Conservation (phyloP, 2,329 filamentous ascomycete species). For the Zasmidium citrigriseum region DNA sequence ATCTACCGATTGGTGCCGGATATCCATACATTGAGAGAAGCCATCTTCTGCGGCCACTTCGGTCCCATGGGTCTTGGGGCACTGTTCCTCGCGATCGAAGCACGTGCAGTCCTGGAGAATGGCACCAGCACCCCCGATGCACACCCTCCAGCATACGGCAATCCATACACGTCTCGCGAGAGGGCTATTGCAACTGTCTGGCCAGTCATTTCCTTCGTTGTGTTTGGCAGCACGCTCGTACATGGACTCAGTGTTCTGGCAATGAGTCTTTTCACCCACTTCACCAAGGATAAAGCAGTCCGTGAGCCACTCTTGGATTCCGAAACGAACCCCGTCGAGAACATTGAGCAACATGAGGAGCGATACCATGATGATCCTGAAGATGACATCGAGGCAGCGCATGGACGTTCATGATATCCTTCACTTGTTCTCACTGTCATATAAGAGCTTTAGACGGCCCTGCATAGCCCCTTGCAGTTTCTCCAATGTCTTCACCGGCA, state of each 20-base stretch:
- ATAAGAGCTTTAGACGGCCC: conserved; percentile 15
- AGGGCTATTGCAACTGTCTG: conserved; percentile 51
- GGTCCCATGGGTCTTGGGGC: conserved; percentile 59
- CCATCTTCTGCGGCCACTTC: conserved; percentile 58
- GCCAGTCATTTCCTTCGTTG: conserved; percentile 58
- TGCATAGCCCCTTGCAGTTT: conserved; percentile 22
- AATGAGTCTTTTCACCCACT: conserved; percentile 53
- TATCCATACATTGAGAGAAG: conserved; percentile 53
- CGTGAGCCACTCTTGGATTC: conserved; percentile 51
- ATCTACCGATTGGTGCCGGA: conserved; percentile 52
- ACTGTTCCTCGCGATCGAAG: conserved; percentile 59
- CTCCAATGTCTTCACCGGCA: conserved; percentile 34
- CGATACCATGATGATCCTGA: conserved; percentile 33
- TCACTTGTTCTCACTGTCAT: conserved; percentile 10
- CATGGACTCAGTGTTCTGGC: conserved; percentile 56
- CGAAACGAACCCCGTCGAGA: conserved; percentile 52
- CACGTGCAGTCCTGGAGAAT: conserved; percentile 54
- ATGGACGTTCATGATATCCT: conserved; percentile 17
- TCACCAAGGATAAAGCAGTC: conserved; percentile 47
- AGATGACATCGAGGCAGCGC: background rate
- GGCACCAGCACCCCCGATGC: conserved; percentile 47
- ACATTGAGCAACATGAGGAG: conserved; percentile 51
- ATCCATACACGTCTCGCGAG: conserved; percentile 34
- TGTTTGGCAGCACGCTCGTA: conserved; percentile 55
- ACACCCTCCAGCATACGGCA: conserved; percentile 42